A percentile compares a stretch with the other conserved stretches of the same genome.
These are phyloP conservation scores for Sophora flavescens DNA, from an alignment of 306 rosid species.

Conservation along the genomic window DNA sequence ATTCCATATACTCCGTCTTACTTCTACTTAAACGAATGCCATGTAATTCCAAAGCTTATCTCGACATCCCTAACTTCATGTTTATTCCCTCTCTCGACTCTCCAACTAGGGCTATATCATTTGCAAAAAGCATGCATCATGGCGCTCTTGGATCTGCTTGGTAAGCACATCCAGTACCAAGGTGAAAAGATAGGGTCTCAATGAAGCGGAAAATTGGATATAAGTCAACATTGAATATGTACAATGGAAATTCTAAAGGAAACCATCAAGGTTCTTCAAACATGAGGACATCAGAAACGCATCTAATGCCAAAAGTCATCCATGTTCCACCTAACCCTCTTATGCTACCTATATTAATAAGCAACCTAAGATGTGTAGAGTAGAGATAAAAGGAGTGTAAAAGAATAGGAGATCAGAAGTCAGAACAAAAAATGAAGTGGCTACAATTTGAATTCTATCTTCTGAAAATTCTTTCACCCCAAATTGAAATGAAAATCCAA, in stretches of 20 bases:
- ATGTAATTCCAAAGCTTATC: no score
- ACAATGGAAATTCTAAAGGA: background rate
- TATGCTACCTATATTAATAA: background rate
- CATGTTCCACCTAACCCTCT: slow-evolving; percentile 30
- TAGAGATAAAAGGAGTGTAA: background rate
- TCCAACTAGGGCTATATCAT: no score
- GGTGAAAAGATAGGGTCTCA: no score
- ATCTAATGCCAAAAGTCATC: slow-evolving; percentile 34
- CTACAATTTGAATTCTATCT: background rate
- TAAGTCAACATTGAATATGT: slow-evolving; percentile 24
- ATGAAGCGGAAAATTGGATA: slow-evolving; percentile 14
- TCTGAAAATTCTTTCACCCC: background rate
- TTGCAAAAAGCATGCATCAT: no score
- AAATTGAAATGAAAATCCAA: slow-evolving; percentile 1
- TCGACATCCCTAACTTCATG: no score
- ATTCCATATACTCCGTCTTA: no score
- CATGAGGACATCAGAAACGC: slow-evolving; percentile 6
- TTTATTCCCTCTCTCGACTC: no score
- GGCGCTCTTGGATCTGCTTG: no score
- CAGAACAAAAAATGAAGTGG: background rate
- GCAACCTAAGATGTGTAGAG: background rate
- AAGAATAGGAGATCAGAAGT: background rate
- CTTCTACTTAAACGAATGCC: no score
- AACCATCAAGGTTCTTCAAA: slow-evolving; percentile 16
- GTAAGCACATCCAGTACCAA: no score